Base-by-base conservation (phyloP, 805 yeast genomes). In the Ogataea thermomethanolica region DNA sequence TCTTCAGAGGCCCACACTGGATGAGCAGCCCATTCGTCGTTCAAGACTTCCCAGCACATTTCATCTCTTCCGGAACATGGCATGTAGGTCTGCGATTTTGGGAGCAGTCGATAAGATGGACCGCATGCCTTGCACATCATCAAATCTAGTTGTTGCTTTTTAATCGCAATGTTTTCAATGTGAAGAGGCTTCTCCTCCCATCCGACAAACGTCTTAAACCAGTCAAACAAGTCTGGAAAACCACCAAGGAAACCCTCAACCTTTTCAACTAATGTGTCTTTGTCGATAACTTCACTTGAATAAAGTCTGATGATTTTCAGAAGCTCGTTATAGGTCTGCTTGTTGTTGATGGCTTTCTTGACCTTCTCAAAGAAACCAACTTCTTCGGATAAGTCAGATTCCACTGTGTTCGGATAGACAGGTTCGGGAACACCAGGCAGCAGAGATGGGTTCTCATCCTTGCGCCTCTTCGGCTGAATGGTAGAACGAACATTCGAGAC, bases 1-100 rank as follows among this genome's bases (percentile, higher is more conserved):
- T 93, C 99, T 62, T 93, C 99, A 0, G 98, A 91, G 4, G 98
- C 99, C 99, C 99, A 93, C n/a, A 96, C 95, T 15, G 99, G 99
- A 64, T 93, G 98, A 6, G 97, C 96, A 25, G 93, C 98, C 97
- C 98, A 93, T 64, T 91, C 98, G 62, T 93, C 99, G 63, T 93
- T 93, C 53, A 93, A 73, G 11, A 93, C 96, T 58, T 91, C 97
- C 97, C 97, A 91, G 61, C 99, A 93, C 90, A 93, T 85, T 54
- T 91, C 98, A 64, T 93, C 99, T 55, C 99, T 79, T 12, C 99
- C 99, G 8, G 95, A 85, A 55, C 98, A 91, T 15, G 98, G 97
- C 95, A 89, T 89, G 56, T 79, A 85, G 0, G 96, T 87, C 61
- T 91, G 98, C 1, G 93, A 78, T 55, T 90, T 90, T 21, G 99